Conservation (phyloP, 164 flowering plant genomes). For the Litsea cubeba region DNA sequence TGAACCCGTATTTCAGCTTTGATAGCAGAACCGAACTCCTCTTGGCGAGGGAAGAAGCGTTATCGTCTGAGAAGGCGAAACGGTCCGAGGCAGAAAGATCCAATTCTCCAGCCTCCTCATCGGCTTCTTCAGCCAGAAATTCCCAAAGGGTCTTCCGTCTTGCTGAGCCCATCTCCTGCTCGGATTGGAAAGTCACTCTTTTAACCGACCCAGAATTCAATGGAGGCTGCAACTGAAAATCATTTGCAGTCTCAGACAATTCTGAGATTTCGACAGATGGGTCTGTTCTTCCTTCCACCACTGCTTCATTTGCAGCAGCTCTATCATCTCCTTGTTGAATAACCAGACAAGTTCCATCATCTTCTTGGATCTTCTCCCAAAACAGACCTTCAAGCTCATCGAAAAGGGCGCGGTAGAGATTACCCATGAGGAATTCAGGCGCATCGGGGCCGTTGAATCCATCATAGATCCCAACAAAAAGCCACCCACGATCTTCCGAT, state of each 20-base stretch:
- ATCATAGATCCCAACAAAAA: constrained; percentile 97
- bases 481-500: constrained; percentile 94
- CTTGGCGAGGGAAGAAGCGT: constrained; percentile 55
- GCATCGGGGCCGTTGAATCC: constrained; percentile 99
- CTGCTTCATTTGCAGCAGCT: constrained; percentile 14
- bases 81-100: constrained; percentile 94
- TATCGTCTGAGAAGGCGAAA: constrained; percentile 86
- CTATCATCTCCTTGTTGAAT: neutral
- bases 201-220: constrained; percentile 34
- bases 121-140: constrained; percentile 72
- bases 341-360: constrained; percentile 14
- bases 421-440: constrained; percentile 91
- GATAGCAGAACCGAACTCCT: constrained; percentile 67
- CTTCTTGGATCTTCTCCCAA: constrained; percentile 57
- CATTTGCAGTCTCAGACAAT: neutral
- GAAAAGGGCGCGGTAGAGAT: constrained; percentile 81
- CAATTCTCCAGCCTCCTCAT: constrained; percentile 59
- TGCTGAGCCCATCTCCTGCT: constrained; percentile 23
- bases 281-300: neutral
- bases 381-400: constrained; percentile 85
- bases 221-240: constrained; percentile 6
- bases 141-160: constrained; percentile 76
- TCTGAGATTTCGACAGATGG: constrained; percentile 6
- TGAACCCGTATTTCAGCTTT: constrained; percentile 66
- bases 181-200: constrained; percentile 61